Evolutionary conservation across 1,284 basidiomycete genomes (phyloP), one percentile per base, ranked within the genome.

Genomic region (Ustilago curta): DNA sequence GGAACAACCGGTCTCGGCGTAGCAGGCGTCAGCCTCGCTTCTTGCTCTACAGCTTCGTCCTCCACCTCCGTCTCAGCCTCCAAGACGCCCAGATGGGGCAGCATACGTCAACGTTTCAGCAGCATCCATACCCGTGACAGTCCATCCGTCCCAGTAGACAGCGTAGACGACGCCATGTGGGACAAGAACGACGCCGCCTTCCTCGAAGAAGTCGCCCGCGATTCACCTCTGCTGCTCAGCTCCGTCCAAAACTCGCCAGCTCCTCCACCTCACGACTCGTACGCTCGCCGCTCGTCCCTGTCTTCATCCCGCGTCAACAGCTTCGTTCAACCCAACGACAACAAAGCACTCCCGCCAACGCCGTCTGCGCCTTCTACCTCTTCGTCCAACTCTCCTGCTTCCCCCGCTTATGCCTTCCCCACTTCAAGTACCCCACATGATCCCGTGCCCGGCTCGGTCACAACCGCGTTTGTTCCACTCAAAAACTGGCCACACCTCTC

Each of bases 151-250:
- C 55, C 54, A 12, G 43, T 50, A 4, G 67, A 70, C 54, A 63
- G 60, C 44, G 61, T 75, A 37, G 72, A 75, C 29, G 56, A 62
- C 37, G 72, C 29, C 32, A 66, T 75, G 59, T 75, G 72, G 72
- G 72, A 75, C 54, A 75, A 66, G 56, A 75, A 70, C 53, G 72
- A 75, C 31, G 63, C 72, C n/a, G 72, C 72, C 18, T 75, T 75
- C 44, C 67, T 75, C 48, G 55, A 75, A 35, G 63, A 75, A 21
- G 67, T 75, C 23, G 67, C 72, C 12, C 67, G 59, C 31, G 32
- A 53, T n/a, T 67, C 70, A 6, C 70, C 65, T 7, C 32, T 58
- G 6, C 32, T 68, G 8, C 53, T 62, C 21, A 27, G 23, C 39
- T 59, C 59, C 0, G 43, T 54, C 12, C 51, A 65, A 32, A 59